A percentile compares a stretch with the other conserved stretches of the same genome.
phyloP scores from a whole-genome alignment of 495 filamentous ascomycete species.

The Penicillium coprophilum region DNA sequence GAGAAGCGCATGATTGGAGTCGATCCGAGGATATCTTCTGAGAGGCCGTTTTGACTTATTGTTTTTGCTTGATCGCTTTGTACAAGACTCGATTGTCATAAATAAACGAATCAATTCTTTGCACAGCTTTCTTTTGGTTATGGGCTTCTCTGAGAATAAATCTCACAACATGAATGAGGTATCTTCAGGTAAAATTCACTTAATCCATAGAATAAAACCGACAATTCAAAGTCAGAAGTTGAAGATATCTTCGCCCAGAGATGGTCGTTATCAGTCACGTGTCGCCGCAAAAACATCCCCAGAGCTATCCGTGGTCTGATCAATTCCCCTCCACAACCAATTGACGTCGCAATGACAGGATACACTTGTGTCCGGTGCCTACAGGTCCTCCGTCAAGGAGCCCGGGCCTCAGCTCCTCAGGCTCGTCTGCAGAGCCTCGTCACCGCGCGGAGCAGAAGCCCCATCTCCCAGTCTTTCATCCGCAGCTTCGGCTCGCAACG shows the following conservation, averaged over 20 bases:
- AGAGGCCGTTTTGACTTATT: conserved; percentile 1
- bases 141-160: background rate
- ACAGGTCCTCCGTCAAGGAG: conserved; percentile 36
- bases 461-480: conserved; percentile 27
- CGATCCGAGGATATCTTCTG: conserved; percentile 65
- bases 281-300: conserved; percentile 15
- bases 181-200: no score
- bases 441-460: conserved; percentile 27
- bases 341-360: conserved; percentile 37
- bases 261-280: conserved; percentile 12
- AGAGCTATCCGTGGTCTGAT: conserved; percentile 10
- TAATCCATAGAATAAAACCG: background rate
- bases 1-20: conserved; percentile 53
- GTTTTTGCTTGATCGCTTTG: conserved; percentile 7
- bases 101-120: conserved; percentile 20
- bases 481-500: conserved; percentile 36
- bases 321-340: conserved; percentile 13
- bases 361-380: conserved; percentile 47
- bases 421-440: conserved; percentile 26
- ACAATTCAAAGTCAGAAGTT: background rate
- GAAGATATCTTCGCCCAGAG: background rate
- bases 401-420: conserved; percentile 18
- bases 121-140: background rate
- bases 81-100: conserved; percentile 20
- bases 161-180: background rate